Percentiles rank a stretch among this genome's conserved stretches.
Conservation (phyloP, 352 stramenopile species). For the Phytophthora citrophthora region DNA sequence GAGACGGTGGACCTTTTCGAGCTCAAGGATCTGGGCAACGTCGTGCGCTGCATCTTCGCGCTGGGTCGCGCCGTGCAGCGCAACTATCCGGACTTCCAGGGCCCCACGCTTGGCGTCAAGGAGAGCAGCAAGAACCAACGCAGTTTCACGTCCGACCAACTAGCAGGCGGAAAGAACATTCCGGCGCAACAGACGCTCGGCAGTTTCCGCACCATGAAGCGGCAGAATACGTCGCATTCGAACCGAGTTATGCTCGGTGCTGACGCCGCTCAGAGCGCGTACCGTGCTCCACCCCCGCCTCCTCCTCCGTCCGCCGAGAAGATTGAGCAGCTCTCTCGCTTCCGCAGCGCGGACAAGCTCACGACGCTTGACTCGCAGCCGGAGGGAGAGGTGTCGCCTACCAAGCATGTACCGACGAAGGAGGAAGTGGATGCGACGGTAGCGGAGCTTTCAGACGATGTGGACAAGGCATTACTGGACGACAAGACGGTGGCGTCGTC, state of each 20-base stretch:
- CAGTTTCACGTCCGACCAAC: conserved; percentile 71
- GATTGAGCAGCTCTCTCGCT: conserved; percentile 67
- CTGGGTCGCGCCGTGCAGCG: conserved; percentile 80
- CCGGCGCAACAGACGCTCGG: conserved; percentile 71
- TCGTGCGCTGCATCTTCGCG: conserved; percentile 82
- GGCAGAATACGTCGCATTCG: conserved; percentile 49
- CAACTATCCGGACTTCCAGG: conserved; percentile 72
- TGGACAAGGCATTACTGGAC: conserved; percentile 45
- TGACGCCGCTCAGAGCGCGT: conserved; percentile 58
- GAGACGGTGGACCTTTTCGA: conserved; percentile 92
- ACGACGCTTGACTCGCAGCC: conserved; percentile 32
- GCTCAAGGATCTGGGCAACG: conserved; percentile 85
- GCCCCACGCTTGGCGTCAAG: conserved; percentile 82
- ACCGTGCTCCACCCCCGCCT: conserved; percentile 63
- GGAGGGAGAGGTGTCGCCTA: conserved; percentile 34
- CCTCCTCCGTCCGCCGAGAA: conserved; percentile 79
- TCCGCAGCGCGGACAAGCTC: conserved; percentile 47
- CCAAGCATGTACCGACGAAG: conserved; percentile 31
- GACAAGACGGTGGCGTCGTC: conserved; percentile 40
- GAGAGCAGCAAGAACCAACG: conserved; percentile 82
- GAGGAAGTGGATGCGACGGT: conserved; percentile 51
- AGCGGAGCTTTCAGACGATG: conserved; percentile 47
- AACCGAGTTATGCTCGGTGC: conserved; percentile 84
- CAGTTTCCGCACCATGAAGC: conserved; percentile 77
- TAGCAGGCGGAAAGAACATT: conserved; percentile 65